Percentiles rank a stretch among this genome's conserved stretches.
Conservation (phyloP, 495 filamentous ascomycete genomes). For the Viridothelium virens region DNA sequence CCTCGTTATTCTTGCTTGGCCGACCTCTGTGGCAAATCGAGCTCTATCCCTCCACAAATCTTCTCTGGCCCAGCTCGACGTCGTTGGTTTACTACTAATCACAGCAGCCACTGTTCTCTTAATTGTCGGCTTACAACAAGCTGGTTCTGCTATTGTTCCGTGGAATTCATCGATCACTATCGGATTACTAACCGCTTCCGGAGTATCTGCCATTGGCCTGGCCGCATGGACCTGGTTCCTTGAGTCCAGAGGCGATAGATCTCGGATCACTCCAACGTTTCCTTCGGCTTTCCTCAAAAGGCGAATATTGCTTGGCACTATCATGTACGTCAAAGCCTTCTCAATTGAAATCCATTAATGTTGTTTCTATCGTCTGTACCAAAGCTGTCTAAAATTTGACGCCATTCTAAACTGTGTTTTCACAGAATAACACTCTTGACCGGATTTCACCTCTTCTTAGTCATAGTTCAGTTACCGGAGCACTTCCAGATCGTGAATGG, state of each 20-base stretch:
- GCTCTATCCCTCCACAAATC: slow-evolving; percentile 9
- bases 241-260: slow-evolving; percentile 8
- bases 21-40: slow-evolving; percentile 7
- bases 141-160: slow-evolving; percentile 12
- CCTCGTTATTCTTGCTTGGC: slow-evolving; percentile 13
- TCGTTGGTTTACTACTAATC: slow-evolving; percentile 12
- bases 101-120: slow-evolving; percentile 14
- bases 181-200: slow-evolving; percentile 14
- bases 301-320: slow-evolving; percentile 8
- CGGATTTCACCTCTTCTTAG: slow-evolving; percentile 17
- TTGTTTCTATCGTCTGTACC: not conserved
- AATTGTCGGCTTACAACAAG: slow-evolving; percentile 15
- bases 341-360: not conserved
- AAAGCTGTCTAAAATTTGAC: not conserved
- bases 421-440: slow-evolving; percentile 16
- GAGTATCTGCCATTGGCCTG: slow-evolving; percentile 6
- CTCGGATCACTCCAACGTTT: slow-evolving; percentile 8
- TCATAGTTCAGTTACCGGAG: slow-evolving; percentile 15
- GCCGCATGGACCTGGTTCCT: slow-evolving; percentile 8
- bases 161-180: slow-evolving; percentile 15
- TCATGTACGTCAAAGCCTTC: slow-evolving; percentile 10
- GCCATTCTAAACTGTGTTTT: not conserved
- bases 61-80: slow-evolving; percentile 10
- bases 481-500: slow-evolving; percentile 19
- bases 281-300: slow-evolving; percentile 5